Conservation (phyloP, 2,329 filamentous ascomycete species). For the Pseudogymnoascus destructans region DNA sequence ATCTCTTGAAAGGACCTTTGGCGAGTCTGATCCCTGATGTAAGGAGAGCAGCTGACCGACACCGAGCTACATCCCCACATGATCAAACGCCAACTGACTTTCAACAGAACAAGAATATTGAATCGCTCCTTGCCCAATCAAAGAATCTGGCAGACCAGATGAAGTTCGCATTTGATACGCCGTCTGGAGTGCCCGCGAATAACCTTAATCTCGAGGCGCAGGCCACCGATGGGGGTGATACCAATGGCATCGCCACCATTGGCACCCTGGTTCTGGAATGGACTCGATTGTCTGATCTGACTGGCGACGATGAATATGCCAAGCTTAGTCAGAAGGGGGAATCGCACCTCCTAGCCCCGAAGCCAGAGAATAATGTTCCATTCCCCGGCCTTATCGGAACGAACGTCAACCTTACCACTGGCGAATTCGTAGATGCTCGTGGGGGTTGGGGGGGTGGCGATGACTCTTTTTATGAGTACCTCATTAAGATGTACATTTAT, state of each 20-base stretch:
- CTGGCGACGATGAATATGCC: slow-evolving; percentile 53
- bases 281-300: slow-evolving; percentile 66
- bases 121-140: slow-evolving; percentile 53
- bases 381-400: slow-evolving; percentile 67
- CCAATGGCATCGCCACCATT: slow-evolving; percentile 62
- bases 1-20: slow-evolving; percentile 58
- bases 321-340: slow-evolving; percentile 54
- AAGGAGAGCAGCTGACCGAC: slow-evolving; percentile 13
- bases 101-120: slow-evolving; percentile 31
- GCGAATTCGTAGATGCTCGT: slow-evolving; percentile 49
- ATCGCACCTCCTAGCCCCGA: slow-evolving; percentile 53
- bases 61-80: slow-evolving; percentile 19
- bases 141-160: slow-evolving; percentile 56
- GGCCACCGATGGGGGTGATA: slow-evolving; percentile 35
- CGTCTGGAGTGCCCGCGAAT: slow-evolving; percentile 62
- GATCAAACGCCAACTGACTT: slow-evolving; percentile 11
- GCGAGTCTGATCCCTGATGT: slow-evolving; percentile 34
- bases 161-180: slow-evolving; percentile 65
- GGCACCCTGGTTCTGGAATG: slow-evolving; percentile 76
- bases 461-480: slow-evolving; percentile 79
- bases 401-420: slow-evolving; percentile 49
- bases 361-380: slow-evolving; percentile 50
- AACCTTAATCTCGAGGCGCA: slow-evolving; percentile 45
- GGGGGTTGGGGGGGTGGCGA: slow-evolving; percentile 69
- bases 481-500: slow-evolving; percentile 85